These are phyloP conservation scores for Leersia perrieri DNA, from an alignment of 176 grass and related monocot species.

Conservation along the genomic window DNA sequence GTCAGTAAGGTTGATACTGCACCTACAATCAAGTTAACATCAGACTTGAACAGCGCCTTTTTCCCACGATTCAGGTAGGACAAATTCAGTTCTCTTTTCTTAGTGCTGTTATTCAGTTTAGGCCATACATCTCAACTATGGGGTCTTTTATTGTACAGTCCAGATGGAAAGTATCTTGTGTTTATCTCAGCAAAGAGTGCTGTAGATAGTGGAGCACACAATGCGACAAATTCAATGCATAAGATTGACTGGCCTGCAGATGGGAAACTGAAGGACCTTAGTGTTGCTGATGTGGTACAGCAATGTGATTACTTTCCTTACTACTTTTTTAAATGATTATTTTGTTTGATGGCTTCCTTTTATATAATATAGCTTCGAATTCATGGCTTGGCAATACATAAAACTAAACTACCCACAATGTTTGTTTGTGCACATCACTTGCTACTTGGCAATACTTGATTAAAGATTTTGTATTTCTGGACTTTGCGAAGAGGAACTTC, in stretches of 20 bases:
- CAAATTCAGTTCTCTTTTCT: not conserved
- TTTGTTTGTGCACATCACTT: not conserved
- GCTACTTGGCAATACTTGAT: not conserved
- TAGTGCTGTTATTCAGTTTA: not conserved
- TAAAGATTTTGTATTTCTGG: not conserved
- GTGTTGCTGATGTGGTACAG: conserved; percentile 67
- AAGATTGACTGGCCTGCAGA: conserved; percentile 71
- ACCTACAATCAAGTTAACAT: conserved; percentile 58
- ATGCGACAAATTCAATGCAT: conserved; percentile 79
- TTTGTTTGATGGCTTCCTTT: conserved; percentile 7
- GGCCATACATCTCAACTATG: not conserved
- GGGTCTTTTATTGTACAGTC: conserved; percentile 42
- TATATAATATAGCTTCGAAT: not conserved
- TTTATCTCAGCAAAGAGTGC: conserved; percentile 83
- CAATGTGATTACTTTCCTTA: not conserved
- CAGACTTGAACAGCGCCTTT: conserved; percentile 74
- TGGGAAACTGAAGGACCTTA: conserved; percentile 42
- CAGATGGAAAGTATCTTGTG: conserved; percentile 74
- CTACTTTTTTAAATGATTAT: not conserved
- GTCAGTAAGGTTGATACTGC: conserved; percentile 15
- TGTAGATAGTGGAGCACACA: conserved; percentile 92
- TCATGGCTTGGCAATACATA: not conserved
- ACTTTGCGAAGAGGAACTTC: not conserved
- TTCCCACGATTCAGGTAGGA: conserved; percentile 86
- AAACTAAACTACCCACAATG: not conserved